Evolutionary conservation across 176 grass and related monocot species (phyloP), one percentile per base, ranked within the genome.

Genomic region (Oryza punctata): DNA sequence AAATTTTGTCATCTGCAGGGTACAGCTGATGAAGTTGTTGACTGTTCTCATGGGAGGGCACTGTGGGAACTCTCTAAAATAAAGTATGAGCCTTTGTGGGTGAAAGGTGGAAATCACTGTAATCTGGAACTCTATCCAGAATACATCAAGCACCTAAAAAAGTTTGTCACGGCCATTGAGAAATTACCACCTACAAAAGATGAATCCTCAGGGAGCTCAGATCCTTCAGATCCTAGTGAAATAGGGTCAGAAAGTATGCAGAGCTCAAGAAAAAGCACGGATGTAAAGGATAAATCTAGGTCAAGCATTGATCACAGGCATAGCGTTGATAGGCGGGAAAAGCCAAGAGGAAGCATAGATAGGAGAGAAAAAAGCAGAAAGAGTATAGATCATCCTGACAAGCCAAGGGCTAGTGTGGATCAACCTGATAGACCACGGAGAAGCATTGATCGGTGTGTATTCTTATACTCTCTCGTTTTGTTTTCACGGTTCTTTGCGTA

Each of bases 51-150:
- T 88, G 96, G 96, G n/a, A 93, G 90, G 83, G 57, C 81, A 67
- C 80, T 98, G n/a, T 98, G 91, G 89, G 96, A 98, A 61, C 87
- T 86, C 18, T 94, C 91, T 32, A 92, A 94, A 92, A 85, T 92
- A 46, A 98, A 98, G 70, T 98, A 98, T 65, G 96, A 95, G 54
- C 96, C 96, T 74, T 75, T 98, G 59, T 98, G 96, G 96, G 81
- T 98, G 67, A 98, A 95, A 77, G 96, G 93, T 29, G 96, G 96
- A 0, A 93, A 94, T 63, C 96, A 98, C 65, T 98, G 96, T 82
- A 94, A 98, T 86, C 84, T 98, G 73, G 96, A 98, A 80, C 81
- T 98, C 21, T 98, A 94, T 40, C 91, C 91, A 0, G 93, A 92
- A 54, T 98, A 95, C 74, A 95, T 98, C 33, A 95, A 88, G 28